Evolutionary conservation across 805 yeast genomes (phyloP), one percentile per base, ranked within the genome.

Genomic region (Candida ulmi): DNA sequence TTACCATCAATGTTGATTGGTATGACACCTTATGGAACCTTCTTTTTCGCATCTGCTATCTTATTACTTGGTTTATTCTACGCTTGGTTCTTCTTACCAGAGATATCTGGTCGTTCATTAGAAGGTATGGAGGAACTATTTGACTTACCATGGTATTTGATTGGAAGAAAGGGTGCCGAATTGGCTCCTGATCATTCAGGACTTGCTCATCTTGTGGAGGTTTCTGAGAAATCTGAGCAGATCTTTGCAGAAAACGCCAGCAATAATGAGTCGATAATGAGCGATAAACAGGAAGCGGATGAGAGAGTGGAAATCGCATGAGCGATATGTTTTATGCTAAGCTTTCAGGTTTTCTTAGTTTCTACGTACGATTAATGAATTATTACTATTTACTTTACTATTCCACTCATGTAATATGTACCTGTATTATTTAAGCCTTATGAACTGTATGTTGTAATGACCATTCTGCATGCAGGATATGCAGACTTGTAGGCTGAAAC

Each of bases 121-220:
- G 72, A 66, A 47, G 63, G 64, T 44, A 65, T 66, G 54, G 66
- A 61, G 30, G 58, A 52, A 31, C 44, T 58, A 18, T 62, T 62
- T 43, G 60, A 54, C 51, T 62, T 72, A 48, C 81, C 80, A 38
- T 76, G 81, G 81, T 73, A 74, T 54, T 47, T 72, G 38, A 63
- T 76, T 46, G 82, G 82, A 34, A 65, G 81, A 59, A 67, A 59
- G 41, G 80, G 80, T 51, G 66, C 71, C 25, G 58, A 62, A 45
- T 61, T 75, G 45, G 71, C 76, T 43, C 79, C 80, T 26, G 79
- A 75, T 49, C 63, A 61, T 51, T 67, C 75, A 23, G 71, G 66
- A 43, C 54, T 69, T 39, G 47, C 51, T 11, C 51, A 54, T 30
- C 39, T 42, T 17, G 45, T 41, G 2, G 43, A 42, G 11, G 28